Evolutionary conservation across 805 yeast species (phyloP).

Genomic region (Torulaspora microellipsoides): DNA sequence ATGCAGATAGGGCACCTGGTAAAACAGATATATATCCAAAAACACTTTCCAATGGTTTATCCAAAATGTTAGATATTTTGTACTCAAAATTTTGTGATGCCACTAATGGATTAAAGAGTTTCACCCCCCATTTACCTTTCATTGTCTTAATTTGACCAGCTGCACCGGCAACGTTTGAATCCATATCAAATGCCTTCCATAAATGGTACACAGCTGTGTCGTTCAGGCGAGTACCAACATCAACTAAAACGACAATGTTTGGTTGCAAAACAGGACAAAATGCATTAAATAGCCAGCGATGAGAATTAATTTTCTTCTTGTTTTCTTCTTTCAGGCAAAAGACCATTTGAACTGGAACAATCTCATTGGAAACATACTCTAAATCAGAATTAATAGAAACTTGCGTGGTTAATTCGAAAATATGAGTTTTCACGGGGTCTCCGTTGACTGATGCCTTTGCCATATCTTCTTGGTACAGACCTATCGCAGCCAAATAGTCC

Average conservation of each 20-base stretch:
- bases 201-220: conserved; percentile 81
- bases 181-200: conserved; percentile 97
- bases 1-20: conserved; percentile 95
- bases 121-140: conserved; percentile 84
- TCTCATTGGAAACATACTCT: conserved; percentile 83
- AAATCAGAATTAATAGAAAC: conserved; percentile 85
- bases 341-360: conserved; percentile 90
- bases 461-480: conserved; percentile 95
- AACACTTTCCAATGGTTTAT: conserved; percentile 87
- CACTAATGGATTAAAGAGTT: conserved; percentile 82
- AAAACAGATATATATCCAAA: conserved; percentile 92
- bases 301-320: conserved; percentile 92
- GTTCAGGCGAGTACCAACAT: conserved; percentile 98
- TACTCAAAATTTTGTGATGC: conserved; percentile 97
- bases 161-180: conserved; percentile 97
- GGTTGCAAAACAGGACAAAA: conserved; percentile 91
- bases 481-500: conserved; percentile 88
- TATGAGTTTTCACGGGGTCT: conserved; percentile 86
- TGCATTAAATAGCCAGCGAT: conserved; percentile 95
- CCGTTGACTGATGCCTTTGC: conserved; percentile 93
- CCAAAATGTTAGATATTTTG: conserved; percentile 93
- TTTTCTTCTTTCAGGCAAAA: conserved; percentile 92
- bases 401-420: conserved; percentile 95
- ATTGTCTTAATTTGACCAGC: conserved; percentile 96
- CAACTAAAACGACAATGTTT: conserved; percentile 80